Evolutionary conservation across 805 yeast genomes (phyloP), one percentile per base, ranked within the genome.

Genomic region (Brettanomyces anomalus): DNA sequence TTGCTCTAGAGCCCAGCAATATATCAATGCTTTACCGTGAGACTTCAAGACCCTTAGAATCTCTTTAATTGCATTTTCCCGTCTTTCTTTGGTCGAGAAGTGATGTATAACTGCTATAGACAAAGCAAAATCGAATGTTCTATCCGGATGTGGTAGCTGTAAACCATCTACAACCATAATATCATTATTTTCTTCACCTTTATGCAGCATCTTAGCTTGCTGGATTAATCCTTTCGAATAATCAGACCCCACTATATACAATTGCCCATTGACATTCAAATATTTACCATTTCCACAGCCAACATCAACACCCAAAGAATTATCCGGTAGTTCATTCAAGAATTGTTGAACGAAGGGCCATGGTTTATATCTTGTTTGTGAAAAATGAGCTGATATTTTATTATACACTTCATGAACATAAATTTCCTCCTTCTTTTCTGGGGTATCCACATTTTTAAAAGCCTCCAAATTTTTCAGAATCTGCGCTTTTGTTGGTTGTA

Each of bases 281-380:
- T 93, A 93, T 57, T 93, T 93, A 2, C 98, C 98, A 59, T 93
- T 93, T 3, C 98, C 98, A 61, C 97, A 90, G 0, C 98, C 98
- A 17, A 90, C 86, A 64, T 93, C 98, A 24, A 88, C 69, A 1
- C 98, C 98, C 0, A 90, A 48, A 1, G 81, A 64, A 36, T 86
- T 82, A 5, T 65, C 64, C 0, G 57, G 46, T 52, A 76, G 74
- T 1, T 61, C 51, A 10, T 52, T 56, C 37, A 93, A 62, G 56
- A 83, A 93, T 46, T 70, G 61, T 41, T 85, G 85, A 20, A 93
- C 98, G 17, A 88, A 79, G 6, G 97, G 97, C 98, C 98, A 93
- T 21, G 97, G 97, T 66, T 85, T 90, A 64, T 89, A 93, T 39
- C 98, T 64, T 0, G 98, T 93, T 51, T 82, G 82, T 2, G 97